Evolutionary conservation across 805 yeast species (phyloP).

Genomic region (Teunomyces aglyptinius): DNA sequence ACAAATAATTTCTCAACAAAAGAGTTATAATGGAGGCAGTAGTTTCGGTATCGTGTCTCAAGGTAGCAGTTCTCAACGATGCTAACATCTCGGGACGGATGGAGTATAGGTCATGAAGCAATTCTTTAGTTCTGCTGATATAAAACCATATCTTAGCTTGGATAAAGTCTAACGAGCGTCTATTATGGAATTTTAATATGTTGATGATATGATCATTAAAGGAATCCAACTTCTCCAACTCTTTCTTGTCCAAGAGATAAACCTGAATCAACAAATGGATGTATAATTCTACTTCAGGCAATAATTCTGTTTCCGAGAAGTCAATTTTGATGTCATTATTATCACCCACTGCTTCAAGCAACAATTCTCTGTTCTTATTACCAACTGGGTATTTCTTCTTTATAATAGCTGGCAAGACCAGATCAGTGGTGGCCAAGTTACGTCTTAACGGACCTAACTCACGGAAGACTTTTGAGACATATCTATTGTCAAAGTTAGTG

Average conservation of each 20-base stretch:
- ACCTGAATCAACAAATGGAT: conserved; percentile 77
- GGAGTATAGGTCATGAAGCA: conserved; percentile 48
- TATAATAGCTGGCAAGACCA: conserved; percentile 55
- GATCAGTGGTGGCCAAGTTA: conserved; percentile 46
- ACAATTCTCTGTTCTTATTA: conserved; percentile 40
- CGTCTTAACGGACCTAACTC: conserved; percentile 77
- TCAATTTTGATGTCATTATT: conserved; percentile 4
- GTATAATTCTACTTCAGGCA: conserved; percentile 81
- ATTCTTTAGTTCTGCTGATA: conserved; percentile 74
- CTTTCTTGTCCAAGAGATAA: conserved; percentile 63
- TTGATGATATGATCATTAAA: conserved; percentile 54
- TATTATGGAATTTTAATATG: conserved; percentile 63
- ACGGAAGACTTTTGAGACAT: conserved; percentile 80
- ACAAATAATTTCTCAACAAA: conserved; percentile 74
- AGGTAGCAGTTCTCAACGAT: conserved; percentile 81
- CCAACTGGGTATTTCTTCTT: conserved; percentile 52
- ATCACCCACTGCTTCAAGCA: conserved; percentile 33
- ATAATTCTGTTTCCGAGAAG: conserved; percentile 33
- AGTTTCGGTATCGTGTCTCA: conserved; percentile 91
- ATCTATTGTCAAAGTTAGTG: conserved; percentile 77
- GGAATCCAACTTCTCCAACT: conserved; percentile 46
- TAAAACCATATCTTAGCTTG: conserved; percentile 94
- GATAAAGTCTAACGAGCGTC: conserved; percentile 80
- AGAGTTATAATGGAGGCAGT: conserved; percentile 85
- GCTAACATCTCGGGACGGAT: conserved; percentile 68